phyloP scores from a whole-genome alignment of 495 filamentous ascomycete species.

The Penicillium canescens region DNA sequence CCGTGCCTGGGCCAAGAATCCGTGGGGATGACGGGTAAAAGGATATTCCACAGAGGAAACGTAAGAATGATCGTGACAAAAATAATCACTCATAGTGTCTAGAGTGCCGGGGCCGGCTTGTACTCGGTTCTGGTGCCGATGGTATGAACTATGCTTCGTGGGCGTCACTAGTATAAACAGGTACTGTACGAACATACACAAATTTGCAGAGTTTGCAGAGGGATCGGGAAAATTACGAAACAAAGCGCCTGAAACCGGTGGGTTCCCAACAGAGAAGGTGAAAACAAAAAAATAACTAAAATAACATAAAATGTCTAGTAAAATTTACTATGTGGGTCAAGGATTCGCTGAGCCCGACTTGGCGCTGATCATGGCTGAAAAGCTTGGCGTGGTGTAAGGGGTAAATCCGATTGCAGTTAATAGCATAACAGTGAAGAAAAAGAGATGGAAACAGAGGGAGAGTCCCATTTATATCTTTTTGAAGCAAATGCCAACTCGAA shows the following conservation, averaged over 20 bases:
- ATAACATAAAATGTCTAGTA: background rate
- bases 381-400: slow-evolving; percentile 5
- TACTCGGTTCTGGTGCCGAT: background rate
- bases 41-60: background rate
- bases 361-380: slow-evolving; percentile 18
- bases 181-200: background rate
- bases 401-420: background rate
- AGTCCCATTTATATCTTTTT: slow-evolving; percentile 14
- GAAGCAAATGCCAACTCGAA: background rate
- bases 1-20: slow-evolving; percentile 14
- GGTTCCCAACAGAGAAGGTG: slow-evolving; percentile 4
- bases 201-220: background rate
- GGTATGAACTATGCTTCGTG: background rate
- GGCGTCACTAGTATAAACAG: background rate
- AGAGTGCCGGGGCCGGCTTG: background rate
- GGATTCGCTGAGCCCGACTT: background rate
- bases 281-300: background rate
- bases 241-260: slow-evolving; percentile 9
- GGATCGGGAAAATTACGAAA: background rate
- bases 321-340: slow-evolving; percentile 23
- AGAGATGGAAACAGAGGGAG: background rate
- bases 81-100: background rate
- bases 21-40: slow-evolving; percentile 16
- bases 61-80: background rate
- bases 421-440: background rate